These are phyloP conservation scores for Pseudopediastrum boryanum DNA, from an alignment of 139 green algal species.

Conservation along the genomic window DNA sequence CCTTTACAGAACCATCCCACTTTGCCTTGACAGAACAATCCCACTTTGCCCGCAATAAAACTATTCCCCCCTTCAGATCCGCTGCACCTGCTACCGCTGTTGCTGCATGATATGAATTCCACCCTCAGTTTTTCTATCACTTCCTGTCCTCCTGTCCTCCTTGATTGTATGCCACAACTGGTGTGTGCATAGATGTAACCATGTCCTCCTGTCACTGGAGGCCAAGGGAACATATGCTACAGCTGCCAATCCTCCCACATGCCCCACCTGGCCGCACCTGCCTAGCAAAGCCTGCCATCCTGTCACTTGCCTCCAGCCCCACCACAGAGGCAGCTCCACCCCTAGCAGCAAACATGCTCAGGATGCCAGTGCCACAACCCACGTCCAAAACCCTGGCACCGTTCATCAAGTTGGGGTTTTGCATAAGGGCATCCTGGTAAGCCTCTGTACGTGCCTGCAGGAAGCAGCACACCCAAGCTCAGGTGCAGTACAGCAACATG, in stretches of 20 bases:
- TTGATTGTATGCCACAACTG: too few species aligned
- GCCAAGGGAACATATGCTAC: slow-evolving; percentile 50
- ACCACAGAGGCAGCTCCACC: slow-evolving; percentile 80
- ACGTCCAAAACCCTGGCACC: slow-evolving; percentile 88
- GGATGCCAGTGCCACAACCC: slow-evolving; percentile 93
- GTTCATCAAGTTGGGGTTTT: slow-evolving; percentile 76
- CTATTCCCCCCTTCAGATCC: too few species aligned
- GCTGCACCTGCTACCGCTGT: too few species aligned
- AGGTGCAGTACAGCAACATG: too few species aligned
- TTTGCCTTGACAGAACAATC: too few species aligned
- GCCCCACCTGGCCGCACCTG: slow-evolving; percentile 45
- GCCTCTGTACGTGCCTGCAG: slow-evolving; percentile 78
- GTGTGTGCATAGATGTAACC: too few species aligned
- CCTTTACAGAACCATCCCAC: too few species aligned
- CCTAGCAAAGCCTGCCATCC: slow-evolving; percentile 68
- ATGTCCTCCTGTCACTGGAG: too few species aligned
- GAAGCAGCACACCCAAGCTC: slow-evolving; percentile 32
- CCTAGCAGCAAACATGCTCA: slow-evolving; percentile 91
- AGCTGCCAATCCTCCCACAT: slow-evolving; percentile 46
- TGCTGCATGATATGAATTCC: too few species aligned
- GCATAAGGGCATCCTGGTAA: slow-evolving; percentile 81
- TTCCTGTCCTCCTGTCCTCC: too few species aligned
- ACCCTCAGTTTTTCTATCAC: too few species aligned
- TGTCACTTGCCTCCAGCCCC: slow-evolving; percentile 53
- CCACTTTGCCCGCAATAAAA: too few species aligned